Evolutionary conservation across 371 early-diverging fungal genomes (phyloP).

Genomic region (Mycotypha africana): DNA sequence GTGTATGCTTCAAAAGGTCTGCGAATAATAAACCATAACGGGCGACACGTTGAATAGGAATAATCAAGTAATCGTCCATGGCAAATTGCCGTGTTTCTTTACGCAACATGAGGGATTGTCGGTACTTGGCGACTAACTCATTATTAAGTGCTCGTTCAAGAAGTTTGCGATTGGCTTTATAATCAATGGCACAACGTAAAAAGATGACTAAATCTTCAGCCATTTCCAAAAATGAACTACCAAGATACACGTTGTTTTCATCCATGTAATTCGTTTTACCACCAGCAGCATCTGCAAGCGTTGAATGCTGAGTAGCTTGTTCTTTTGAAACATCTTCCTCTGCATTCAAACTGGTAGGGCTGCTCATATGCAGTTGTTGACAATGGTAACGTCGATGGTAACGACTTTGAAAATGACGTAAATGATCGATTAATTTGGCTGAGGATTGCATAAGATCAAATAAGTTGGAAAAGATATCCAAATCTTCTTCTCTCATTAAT

Average conservation of each 20-base stretch:
- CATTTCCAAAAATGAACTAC: constrained; percentile 8
- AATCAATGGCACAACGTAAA: constrained; percentile 34
- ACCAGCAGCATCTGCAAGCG: too few relatives aligned
- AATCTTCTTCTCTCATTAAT: constrained; percentile 11
- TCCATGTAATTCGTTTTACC: neutral
- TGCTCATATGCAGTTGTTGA: too few relatives aligned
- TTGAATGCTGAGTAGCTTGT: too few relatives aligned
- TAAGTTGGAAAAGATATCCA: constrained; percentile 28
- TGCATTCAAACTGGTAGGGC: too few relatives aligned
- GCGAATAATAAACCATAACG: constrained; percentile 24
- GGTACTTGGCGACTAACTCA: too few relatives aligned
- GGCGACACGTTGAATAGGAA: constrained; percentile 37
- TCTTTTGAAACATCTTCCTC: too few relatives aligned
- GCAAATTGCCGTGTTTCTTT: constrained; percentile 33
- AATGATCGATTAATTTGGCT: constrained; percentile 21
- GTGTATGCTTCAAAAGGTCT: constrained; percentile 43
- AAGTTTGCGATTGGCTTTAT: constrained; percentile 22
- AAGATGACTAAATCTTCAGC: constrained; percentile 26
- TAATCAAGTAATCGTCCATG: constrained; percentile 31
- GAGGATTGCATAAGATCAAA: constrained; percentile 32
- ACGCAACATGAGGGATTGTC: too few relatives aligned
- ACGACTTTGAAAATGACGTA: constrained; percentile 16
- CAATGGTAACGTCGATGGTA: too few relatives aligned
- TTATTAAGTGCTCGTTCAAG: constrained; percentile 12
- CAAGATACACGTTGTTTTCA: neutral